Base-by-base conservation (phyloP, 1,139 yeast species). In the Sugiyamaella neomexicana region DNA sequence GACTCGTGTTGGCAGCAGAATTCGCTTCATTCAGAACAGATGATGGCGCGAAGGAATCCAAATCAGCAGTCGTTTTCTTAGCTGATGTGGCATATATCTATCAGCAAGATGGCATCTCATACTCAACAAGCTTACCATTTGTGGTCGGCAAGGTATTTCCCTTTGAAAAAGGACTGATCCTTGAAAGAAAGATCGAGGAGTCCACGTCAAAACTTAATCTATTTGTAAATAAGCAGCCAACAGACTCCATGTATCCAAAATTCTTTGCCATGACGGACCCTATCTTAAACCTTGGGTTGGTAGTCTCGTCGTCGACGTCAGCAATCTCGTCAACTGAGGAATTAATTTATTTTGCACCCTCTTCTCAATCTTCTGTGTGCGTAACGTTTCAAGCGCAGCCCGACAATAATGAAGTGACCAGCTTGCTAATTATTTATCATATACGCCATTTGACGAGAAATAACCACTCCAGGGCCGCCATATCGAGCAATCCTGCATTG, bases 221-320 rank as follows among this genome's bases (percentile, higher is more conserved):
- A 13, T n/a, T 44, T 16, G 12, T 13, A 5, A 16, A 16, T 2
- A 32, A 15, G 15, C 47, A 44, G 12, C 40, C 34, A 31, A 45
- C 48, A 2, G 25, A 46, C 10, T n/a, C 48, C 23, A 16, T 9
- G 13, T 34, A 32, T 16, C 62, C 82, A 2, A 76, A 78, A 50
- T 82, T 87, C 61, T 72, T 86, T 57, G 79, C 89, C 0, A 69
- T 88, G 60, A 77, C 80, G 0, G 91, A 86, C 62, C 91, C 95
- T 0, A 72, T 85, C 47, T 81, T 81, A 2, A 91, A 87, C 20
- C 74, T 85, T 50, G 85, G 91, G 1, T 72, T 80, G 5, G 80
- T 88, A 2, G 80, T 83, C 0, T 81, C 93, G 0, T 83, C 90
- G 0, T 82, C 93, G 0, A 83, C 87, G 0, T 80, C 89, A 0